These are phyloP conservation scores for Theobroma grandiflorum DNA, from an alignment of 441 rosid species.

Conservation along the genomic window DNA sequence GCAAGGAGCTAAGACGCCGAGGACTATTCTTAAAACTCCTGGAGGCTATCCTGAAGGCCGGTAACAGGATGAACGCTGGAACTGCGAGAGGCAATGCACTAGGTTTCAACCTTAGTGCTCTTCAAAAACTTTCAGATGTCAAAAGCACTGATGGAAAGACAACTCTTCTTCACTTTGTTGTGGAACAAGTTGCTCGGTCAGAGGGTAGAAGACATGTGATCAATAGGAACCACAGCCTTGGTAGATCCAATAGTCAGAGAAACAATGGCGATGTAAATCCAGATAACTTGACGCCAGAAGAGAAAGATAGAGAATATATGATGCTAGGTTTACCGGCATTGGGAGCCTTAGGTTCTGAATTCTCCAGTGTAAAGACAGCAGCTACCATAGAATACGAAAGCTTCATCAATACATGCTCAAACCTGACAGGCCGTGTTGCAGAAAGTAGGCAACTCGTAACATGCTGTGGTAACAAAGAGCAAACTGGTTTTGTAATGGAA, in stretches of 20 bases:
- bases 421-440: conserved; percentile 37
- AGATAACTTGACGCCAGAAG: conserved; percentile 30
- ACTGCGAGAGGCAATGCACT: conserved; percentile 70
- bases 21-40: conserved; percentile 70
- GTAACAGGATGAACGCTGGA: conserved; percentile 74
- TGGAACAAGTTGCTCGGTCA: conserved; percentile 63
- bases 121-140: conserved; percentile 62
- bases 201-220: conserved; percentile 49
- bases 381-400: conserved; percentile 47
- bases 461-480: conserved; percentile 28
- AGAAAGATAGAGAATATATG: conserved; percentile 45
- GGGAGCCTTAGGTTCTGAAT: conserved; percentile 45
- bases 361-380: conserved; percentile 60
- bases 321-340: conserved; percentile 52
- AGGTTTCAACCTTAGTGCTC: conserved; percentile 66
- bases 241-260: conserved; percentile 22
- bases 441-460: conserved; percentile 45
- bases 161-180: conserved; percentile 70
- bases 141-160: conserved; percentile 73
- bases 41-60: conserved; percentile 77
- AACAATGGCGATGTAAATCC: conserved; percentile 1
- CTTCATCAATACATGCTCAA: conserved; percentile 43
- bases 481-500: conserved; percentile 44
- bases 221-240: conserved; percentile 31
- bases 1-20: conserved; percentile 57